These are phyloP conservation scores for Heterobasidion irregulare DNA, from an alignment of 1,284 basidiomycete genomes.

Conservation along the genomic window DNA sequence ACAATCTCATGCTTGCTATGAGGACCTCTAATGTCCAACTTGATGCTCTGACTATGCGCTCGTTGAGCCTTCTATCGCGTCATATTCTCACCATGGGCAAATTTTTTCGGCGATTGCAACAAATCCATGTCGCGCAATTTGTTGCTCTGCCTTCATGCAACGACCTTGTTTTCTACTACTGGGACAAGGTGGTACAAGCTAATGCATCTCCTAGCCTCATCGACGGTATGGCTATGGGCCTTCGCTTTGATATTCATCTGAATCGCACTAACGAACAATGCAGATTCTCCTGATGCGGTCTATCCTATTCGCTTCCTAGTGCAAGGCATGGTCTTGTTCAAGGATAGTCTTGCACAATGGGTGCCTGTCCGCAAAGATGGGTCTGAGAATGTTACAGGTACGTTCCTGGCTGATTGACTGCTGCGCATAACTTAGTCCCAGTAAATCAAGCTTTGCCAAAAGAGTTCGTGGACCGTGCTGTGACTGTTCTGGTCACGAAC, in stretches of 20 bases:
- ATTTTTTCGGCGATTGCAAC: conserved; percentile 67
- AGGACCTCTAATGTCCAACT: conserved; percentile 13
- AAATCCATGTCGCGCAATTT: conserved; percentile 50
- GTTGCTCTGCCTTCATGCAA: conserved; percentile 53
- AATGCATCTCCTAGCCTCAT: conserved; percentile 41
- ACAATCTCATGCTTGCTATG: conserved; percentile 28
- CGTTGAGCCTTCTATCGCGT: conserved; percentile 50
- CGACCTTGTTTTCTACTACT: conserved; percentile 67
- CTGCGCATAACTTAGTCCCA: background rate
- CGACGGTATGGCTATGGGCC: conserved; percentile 35
- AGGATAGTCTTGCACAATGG: conserved; percentile 75
- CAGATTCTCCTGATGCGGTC: conserved; percentile 42
- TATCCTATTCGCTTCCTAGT: conserved; percentile 79
- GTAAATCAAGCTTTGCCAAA: conserved; percentile 53
- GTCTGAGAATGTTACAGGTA: conserved; percentile 50
- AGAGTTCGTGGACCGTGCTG: conserved; percentile 72
- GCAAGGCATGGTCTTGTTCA: conserved; percentile 83
- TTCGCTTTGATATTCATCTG: background rate
- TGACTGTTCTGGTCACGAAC: conserved; percentile 69
- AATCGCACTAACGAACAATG: background rate
- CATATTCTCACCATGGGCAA: conserved; percentile 69
- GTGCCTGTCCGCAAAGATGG: conserved; percentile 53
- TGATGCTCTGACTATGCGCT: conserved; percentile 25
- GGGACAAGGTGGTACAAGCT: conserved; percentile 67
- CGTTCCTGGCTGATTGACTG: conserved; percentile 9